Evolutionary conservation across 75 land plant species (phyloP), one percentile per base, ranked within the genome.

Genomic region (Sequoia sempervirens): DNA sequence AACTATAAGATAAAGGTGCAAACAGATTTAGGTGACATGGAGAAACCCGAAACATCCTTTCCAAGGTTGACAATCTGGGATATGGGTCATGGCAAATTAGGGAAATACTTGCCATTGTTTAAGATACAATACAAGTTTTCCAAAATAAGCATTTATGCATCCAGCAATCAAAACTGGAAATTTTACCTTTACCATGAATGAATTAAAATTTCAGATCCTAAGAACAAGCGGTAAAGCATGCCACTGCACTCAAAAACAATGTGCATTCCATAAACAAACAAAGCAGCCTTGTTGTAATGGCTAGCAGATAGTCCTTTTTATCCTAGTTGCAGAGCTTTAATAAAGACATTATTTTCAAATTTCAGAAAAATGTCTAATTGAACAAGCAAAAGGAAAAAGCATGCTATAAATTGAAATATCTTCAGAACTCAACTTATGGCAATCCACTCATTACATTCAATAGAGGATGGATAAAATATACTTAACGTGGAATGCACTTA

Each of bases 81-180:
- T 73, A 15, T 73, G 75, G 18, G 40, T 58, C 5, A 17, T 36
- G 75, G 5, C 38, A 43, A 43, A 30, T 34, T 18, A 43, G 47
- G 9, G 9, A 0, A 47, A 9, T 47, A 47, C 50, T 47, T 10
- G 20, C 18, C 34, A 23, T 37, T 28, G 68, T 30, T 32, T 26
- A 84, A 4, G 20, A 84, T 28, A 45, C 12, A 84, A 83, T 18
- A 15, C 56, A 80, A 37, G 37, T 6, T 82, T 11, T 82, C 43
- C 38, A 23, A 15, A 53, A 73, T 15, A 73, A 73, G 75, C 75
- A 11, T 4, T 15, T 73, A 73, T 73, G 75, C 17, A 73, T 11
- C 15, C 41, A 18, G 12, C 12, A 73, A 15, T 9, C 17, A 73
- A 8, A 73, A 73, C 41, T 34, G 40, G 4, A 36, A 36, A 73